Evolutionary conservation across 805 yeast species (phyloP), one percentile per base, ranked within the genome.

Genomic region (Teunomyces gatunensis): DNA sequence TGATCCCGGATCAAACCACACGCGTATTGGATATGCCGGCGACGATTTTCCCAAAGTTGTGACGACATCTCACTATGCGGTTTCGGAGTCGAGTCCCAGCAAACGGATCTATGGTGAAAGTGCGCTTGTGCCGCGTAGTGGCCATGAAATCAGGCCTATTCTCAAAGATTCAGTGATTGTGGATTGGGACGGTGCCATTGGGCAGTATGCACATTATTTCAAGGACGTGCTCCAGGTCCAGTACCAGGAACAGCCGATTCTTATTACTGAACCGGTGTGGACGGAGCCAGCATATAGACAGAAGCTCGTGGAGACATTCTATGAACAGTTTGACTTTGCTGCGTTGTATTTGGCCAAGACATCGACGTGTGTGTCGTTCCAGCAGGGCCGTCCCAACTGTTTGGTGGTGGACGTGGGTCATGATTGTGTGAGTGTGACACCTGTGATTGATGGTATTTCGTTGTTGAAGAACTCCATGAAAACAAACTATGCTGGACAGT

Each of bases 11-110:
- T 85, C 96, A 9, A 81, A 76, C 51, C 71, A 81, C 50, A 89
- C 97, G 5, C 81, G 92, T 46, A 81, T 85, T 15, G 99, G 99
- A 1, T 90, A 81, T 65, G 91, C 97, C 3, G 98, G 98, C 9
- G 92, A 89, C 48, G 97, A 91, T 61, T 77, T 81, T 46, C 99
- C 99, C 10, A 80, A 84, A 53, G 70, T 83, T 3, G 80, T 87
- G 20, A 64, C 84, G 10, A 94, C 97, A 2, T 87, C 96, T 0
- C 77, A 65, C 50, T 89, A 81, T 59, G 70, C 64, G n/a, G 18
- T 86, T 83, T 6, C 25, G 41, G 65, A 63, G 46, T 73, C 49
- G 20, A 23, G 41, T 20, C 45, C 29, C 36, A 47, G 6, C 43
- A 54, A 51, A 43, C 53, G 54, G 47, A 47, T 72, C 46, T 72